phyloP scores from a whole-genome alignment of 2,329 filamentous ascomycete genomes.

The Lojkania enalia region DNA sequence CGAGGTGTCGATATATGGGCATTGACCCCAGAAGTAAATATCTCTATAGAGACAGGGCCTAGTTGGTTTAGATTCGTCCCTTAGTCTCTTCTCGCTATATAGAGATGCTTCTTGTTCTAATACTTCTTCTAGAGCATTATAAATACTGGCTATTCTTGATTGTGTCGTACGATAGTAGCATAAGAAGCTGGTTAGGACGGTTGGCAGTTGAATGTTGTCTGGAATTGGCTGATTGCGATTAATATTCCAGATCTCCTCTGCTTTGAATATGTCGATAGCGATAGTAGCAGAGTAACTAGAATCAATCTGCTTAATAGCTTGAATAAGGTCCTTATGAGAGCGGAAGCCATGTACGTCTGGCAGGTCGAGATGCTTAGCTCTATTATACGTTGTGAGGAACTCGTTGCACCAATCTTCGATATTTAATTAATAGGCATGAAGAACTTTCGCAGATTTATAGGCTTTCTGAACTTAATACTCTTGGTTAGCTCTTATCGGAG shows the following conservation, averaged over 20 bases:
- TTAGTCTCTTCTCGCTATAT: conserved; percentile 13
- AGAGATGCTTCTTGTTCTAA: conserved; percentile 12
- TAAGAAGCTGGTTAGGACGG: conserved; percentile 8
- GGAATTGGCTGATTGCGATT: conserved; percentile 5
- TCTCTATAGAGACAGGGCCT: conserved; percentile 15
- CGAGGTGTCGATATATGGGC: conserved; percentile 13
- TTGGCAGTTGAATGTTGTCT: conserved; percentile 8
- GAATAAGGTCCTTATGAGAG: conserved; percentile 15
- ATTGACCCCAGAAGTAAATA: conserved; percentile 17
- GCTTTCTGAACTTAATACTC: conserved; percentile 12
- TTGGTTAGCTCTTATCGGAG: conserved; percentile 10
- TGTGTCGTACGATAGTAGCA: conserved; percentile 11
- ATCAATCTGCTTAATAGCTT: conserved; percentile 18
- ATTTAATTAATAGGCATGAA: conserved; percentile 11
- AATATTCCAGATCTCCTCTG: conserved; percentile 9
- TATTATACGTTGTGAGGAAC: conserved; percentile 15
- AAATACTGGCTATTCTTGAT: conserved; percentile 9
- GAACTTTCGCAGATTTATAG: conserved; percentile 12
- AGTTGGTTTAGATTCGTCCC: conserved; percentile 4
- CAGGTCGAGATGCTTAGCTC: conserved; percentile 13
- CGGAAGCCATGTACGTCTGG: conserved; percentile 12
- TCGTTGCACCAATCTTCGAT: conserved; percentile 14
- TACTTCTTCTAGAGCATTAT: conserved; percentile 9
- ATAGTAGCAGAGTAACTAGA: conserved; percentile 9
- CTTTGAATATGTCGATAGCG: conserved; percentile 12